These are phyloP conservation scores for Bathelium albidoporum DNA, from an alignment of 495 filamentous ascomycete species.

Conservation along the genomic window DNA sequence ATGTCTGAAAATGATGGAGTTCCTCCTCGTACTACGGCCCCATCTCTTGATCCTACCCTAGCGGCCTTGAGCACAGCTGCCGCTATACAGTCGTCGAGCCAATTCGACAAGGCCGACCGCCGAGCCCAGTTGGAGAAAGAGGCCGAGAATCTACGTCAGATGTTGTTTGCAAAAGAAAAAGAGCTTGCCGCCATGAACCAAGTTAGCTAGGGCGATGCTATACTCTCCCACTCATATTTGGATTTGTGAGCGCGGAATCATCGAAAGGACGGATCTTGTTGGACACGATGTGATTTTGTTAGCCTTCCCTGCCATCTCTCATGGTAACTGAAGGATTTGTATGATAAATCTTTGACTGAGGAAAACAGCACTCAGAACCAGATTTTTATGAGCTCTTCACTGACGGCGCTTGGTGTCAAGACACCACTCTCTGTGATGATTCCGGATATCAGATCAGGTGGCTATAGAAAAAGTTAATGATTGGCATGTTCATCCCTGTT, in stretches of 20 bases:
- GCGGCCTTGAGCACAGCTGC: conserved; percentile 33
- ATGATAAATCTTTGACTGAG: background rate
- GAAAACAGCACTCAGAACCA: conserved; percentile 46
- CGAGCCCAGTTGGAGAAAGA: conserved; percentile 60
- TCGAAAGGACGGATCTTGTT: background rate
- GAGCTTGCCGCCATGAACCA: conserved; percentile 48
- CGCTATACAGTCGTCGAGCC: background rate
- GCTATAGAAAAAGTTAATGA: conserved; percentile 27
- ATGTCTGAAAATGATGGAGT: conserved; percentile 13
- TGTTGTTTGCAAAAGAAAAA: conserved; percentile 64
- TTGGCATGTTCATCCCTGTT: background rate
- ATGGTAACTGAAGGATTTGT: background rate
- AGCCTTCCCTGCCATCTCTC: background rate
- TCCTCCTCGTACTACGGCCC: background rate
- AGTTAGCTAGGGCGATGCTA: background rate
- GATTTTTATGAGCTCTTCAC: conserved; percentile 68
- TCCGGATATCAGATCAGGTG: conserved; percentile 68
- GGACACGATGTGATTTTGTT: background rate
- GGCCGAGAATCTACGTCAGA: conserved; percentile 63
- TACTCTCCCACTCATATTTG: background rate
- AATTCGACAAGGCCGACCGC: conserved; percentile 44
- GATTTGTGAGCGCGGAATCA: background rate
- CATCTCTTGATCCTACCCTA: conserved; percentile 1
- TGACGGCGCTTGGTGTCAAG: conserved; percentile 63
- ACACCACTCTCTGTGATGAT: conserved; percentile 70